Evolutionary conservation across 2,329 filamentous ascomycete species (phyloP), one percentile per base, ranked within the genome.

Genomic region (Colletotrichum sansevieriae): DNA sequence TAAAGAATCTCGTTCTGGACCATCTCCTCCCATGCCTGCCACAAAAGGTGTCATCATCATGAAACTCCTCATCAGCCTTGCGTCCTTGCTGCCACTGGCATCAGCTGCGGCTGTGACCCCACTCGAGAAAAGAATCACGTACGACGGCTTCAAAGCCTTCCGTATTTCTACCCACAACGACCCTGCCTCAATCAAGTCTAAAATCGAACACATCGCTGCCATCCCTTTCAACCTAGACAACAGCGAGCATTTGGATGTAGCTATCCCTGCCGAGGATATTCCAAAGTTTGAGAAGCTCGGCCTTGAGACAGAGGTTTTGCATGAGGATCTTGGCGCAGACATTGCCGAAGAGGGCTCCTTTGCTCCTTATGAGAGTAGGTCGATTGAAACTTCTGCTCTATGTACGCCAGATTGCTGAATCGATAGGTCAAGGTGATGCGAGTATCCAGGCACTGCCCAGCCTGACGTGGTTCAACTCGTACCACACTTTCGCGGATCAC

Each of bases 401-500:
- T 43, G 39, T 13, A 13, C 0, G 15, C 3, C 3, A 0, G 0
- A 1, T 33, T 7, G 35, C 71, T 59, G 22, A 52, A 25, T 20
- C 3, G 25, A 15, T 55, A 52, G 68, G 59, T 8, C 69, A 57
- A 2, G 61, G 33, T 11, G 54, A 56, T n/a, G 43, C 43, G 8
- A 55, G n/a, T 7, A 20, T 65, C 3, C 61, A 58, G 46, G 56
- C 57, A 1, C 71, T 75, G 3, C 73, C 74, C 47, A 75, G 75
- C 67, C 65, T 75, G 35, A 76, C 82, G 9, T 88, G 84, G 81
- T 89, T 88, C 76, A 80, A 83, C 63, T 79, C 79, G 1, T 89
- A 88, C 73, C 87, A 89, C 71, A 43, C 77, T 1, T 87, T 86
- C 66, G 77, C 77, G 3, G 83, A 87, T 66, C 87, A 88, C 72